Conservation (phyloP, 2,329 filamentous ascomycete species). For the Knufia petricola region DNA sequence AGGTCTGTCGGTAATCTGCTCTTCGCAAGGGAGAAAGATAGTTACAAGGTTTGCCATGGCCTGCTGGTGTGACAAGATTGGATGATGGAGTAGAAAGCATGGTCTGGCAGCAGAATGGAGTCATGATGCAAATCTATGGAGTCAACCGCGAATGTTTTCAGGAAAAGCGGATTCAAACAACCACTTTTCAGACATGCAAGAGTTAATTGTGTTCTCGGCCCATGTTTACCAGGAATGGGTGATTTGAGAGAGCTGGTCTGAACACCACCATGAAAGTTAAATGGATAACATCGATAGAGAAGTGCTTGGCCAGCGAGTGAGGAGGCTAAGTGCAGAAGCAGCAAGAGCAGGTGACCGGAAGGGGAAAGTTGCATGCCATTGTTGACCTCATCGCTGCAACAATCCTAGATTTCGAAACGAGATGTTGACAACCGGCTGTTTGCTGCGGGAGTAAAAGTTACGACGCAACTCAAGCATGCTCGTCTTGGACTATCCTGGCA, state of each 20-base stretch:
- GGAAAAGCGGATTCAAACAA: not conserved
- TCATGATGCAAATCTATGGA: conserved; percentile 8
- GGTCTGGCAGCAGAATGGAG: conserved; percentile 1
- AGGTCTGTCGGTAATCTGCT: not conserved
- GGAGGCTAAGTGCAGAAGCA: not conserved
- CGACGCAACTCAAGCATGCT: too few relatives aligned
- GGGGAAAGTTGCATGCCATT: not conserved
- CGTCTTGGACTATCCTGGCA: too few relatives aligned
- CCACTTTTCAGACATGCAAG: conserved; percentile 3
- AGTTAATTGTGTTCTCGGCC: not conserved
- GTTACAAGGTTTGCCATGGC: not conserved
- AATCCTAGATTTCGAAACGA: not conserved
- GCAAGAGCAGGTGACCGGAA: not conserved
- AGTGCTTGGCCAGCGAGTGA: conserved; percentile 1
- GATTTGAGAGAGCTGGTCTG: not conserved
- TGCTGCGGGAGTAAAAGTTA: too few relatives aligned
- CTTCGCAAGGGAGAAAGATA: not conserved
- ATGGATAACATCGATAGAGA: not conserved
- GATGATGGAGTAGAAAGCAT: not conserved
- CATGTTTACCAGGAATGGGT: not conserved
- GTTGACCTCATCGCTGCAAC: not conserved
- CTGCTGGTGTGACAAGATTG: conserved; percentile 9
- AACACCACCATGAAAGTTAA: not conserved
- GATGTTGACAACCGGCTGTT: not conserved
- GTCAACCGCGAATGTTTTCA: not conserved